Conservation (phyloP, 139 green algal species). For the Coelastrella sp. region DNA sequence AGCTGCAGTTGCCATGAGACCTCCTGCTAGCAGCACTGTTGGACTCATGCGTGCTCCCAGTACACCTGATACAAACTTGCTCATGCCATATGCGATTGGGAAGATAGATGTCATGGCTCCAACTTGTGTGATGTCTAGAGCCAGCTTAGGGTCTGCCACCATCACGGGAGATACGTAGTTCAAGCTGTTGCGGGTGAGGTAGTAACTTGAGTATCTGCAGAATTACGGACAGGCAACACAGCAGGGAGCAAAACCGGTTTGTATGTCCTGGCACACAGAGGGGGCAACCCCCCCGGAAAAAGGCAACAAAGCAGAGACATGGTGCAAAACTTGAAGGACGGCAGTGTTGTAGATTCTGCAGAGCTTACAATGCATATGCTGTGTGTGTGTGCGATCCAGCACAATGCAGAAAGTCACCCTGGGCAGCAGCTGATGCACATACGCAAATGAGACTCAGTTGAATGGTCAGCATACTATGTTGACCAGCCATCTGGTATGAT, state of each 20-base stretch:
- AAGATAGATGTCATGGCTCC: constrained; percentile 95
- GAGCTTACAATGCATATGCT: no score
- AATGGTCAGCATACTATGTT: no score
- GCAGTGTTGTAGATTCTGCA: no score
- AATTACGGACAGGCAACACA: not conserved
- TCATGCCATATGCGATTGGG: constrained; percentile 85
- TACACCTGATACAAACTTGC: constrained; percentile 94
- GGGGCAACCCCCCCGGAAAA: no score
- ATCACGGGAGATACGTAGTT: constrained; percentile 94
- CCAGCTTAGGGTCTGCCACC: constrained; percentile 84
- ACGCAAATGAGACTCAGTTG: no score
- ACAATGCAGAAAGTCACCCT: no score
- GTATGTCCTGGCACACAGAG: no score
- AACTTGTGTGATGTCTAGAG: constrained; percentile 90
- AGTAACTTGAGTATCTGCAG: constrained; percentile 77
- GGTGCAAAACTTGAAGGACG: no score
- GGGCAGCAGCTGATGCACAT: no score
- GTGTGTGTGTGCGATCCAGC: no score
- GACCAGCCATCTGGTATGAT: no score
- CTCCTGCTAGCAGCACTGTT: constrained; percentile 85
- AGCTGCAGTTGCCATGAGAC: constrained; percentile 87
- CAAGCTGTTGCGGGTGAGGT: constrained; percentile 94
- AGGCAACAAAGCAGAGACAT: no score
- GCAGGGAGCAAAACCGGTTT: not conserved
- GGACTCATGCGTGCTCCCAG: constrained; percentile 87